Conservation (phyloP, 495 filamentous ascomycete species). For the Chaetomidium leptoderma region DNA sequence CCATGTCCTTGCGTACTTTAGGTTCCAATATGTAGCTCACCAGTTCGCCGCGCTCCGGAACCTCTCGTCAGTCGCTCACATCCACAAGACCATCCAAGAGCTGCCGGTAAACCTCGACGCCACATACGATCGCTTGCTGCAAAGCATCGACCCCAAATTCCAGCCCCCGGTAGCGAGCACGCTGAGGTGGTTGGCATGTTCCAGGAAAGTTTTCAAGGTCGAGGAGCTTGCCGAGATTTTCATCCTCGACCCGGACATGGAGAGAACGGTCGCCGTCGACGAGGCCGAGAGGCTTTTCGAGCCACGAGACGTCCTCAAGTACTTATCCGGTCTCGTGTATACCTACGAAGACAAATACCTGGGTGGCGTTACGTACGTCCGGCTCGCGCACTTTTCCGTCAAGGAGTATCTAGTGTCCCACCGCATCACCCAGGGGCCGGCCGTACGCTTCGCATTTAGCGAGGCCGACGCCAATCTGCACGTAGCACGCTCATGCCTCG, state of each 20-base stretch:
- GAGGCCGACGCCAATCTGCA: not conserved
- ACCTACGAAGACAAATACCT: not conserved
- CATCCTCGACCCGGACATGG: not conserved
- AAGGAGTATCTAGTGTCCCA: slow-evolving; percentile 1
- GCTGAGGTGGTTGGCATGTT: not conserved
- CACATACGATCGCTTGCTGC: not conserved
- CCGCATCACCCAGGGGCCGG: not conserved
- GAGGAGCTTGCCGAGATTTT: not conserved
- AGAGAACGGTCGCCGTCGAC: not conserved
- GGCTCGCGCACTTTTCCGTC: not conserved
- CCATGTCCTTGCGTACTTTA: not conserved
- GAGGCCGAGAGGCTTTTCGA: not conserved
- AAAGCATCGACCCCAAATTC: not conserved
- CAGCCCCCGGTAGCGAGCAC: not conserved
- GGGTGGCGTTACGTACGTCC: not conserved
- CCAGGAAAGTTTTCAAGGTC: not conserved
- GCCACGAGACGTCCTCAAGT: not conserved
- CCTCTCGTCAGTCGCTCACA: not conserved
- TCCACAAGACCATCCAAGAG: not conserved
- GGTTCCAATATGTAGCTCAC: not conserved
- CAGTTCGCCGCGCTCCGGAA: not conserved
- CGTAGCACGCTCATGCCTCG: not conserved
- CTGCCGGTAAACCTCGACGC: not conserved
- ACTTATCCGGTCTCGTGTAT: not conserved
- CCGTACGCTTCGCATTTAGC: not conserved